Evolutionary conservation across 1,139 yeast species (phyloP), one percentile per base, ranked within the genome.

Genomic region (Candida neerlandica): DNA sequence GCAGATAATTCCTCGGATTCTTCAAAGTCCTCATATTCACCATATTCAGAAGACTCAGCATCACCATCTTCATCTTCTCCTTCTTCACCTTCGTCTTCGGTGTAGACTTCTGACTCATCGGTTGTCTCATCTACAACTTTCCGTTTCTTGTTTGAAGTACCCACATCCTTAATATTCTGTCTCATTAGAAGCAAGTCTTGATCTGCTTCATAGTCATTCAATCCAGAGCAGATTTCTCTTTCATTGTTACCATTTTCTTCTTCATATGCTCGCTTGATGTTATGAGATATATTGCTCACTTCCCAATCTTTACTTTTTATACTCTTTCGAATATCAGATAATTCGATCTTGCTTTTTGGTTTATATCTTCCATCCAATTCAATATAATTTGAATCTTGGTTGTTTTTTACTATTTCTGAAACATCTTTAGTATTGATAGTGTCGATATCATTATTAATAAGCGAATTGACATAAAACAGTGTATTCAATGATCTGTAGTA

Each of bases 401-500:
- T 63, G 7, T 47, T 45, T 5, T 55, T 49, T n/a, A 59, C 15
- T 3, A 54, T 26, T 15, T 18, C 32, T 3, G 29, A 29, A 29
- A 53, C 19, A 43, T 55, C 49, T 12, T 41, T 40, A 3, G 52
- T 48, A 21, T 44, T 49, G 6, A 45, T 37, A 18, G 54, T 49
- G 43, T 50, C 53, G 34, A 45, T 33, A 14, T 44, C 35, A 27
- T 34, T 48, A n/a, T 51, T 51, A n/a, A 44, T 43, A 12, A 52
- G 35, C 18, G 54, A 45, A 34, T 58, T 57, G 32, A 66, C 43
- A 30, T 58, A 61, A n/a, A 51, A 47, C 1, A 63, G 55, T 2
- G 65, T 50, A 0, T 68, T 54, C 3, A 70, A 61, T 1, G 76
- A 65, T 21, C 66, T 61, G 53, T 71, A 73, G 58, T 75, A 75